These are phyloP conservation scores for Hura crepitans DNA, from an alignment of 441 rosid species.

Conservation along the genomic window DNA sequence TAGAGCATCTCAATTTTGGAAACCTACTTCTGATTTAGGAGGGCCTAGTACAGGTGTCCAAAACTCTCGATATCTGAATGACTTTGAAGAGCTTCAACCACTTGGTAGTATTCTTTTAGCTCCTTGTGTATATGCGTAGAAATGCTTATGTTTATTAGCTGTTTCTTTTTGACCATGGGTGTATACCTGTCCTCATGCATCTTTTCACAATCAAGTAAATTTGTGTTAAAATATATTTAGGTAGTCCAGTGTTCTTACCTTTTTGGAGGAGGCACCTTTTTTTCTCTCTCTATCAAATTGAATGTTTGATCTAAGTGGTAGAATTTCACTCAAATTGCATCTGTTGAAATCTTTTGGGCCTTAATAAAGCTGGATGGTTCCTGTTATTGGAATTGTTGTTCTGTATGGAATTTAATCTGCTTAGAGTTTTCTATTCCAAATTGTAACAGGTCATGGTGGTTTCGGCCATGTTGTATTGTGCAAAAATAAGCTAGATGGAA, in stretches of 20 bases:
- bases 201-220: background rate
- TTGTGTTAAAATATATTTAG: background rate
- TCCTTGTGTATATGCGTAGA: constrained; percentile 11
- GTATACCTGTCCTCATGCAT: background rate
- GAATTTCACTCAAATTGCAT: constrained; percentile 4
- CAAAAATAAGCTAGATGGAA: constrained; percentile 97
- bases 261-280: constrained; percentile 9
- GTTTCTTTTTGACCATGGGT: background rate
- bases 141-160: background rate
- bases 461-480: constrained; percentile 92
- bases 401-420: constrained; percentile 13
- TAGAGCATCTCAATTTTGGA: constrained; percentile 84
- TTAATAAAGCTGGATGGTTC: constrained; percentile 13
- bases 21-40: constrained; percentile 55
- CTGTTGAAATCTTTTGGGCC: constrained; percentile 6
- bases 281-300: background rate
- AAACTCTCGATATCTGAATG: constrained; percentile 87
- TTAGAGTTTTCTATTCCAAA: constrained; percentile 19
- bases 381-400: background rate
- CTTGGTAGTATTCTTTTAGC: constrained; percentile 58
- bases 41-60: constrained; percentile 47
- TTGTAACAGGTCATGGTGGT: constrained; percentile 85
- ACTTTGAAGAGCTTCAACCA: constrained; percentile 90
- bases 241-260: background rate
- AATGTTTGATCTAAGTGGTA: background rate